A percentile compares a stretch with the other conserved stretches of the same genome.
These are phyloP conservation scores for Microstroma glucosiphilum DNA, from an alignment of 1,284 basidiomycete species.

Conservation along the genomic window DNA sequence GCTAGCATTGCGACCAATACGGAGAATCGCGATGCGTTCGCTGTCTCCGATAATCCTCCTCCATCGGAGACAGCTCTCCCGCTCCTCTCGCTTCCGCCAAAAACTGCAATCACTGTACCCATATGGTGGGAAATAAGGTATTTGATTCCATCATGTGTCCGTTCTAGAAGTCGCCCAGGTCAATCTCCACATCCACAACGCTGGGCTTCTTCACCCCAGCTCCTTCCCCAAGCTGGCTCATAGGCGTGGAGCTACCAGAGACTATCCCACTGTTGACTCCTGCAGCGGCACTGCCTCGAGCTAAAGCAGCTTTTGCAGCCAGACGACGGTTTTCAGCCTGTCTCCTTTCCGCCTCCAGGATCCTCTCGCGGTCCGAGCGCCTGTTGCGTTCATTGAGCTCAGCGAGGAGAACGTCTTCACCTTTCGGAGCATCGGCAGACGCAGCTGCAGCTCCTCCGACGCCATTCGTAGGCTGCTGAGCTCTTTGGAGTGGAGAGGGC, in stretches of 20 bases:
- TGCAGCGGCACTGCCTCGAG: background rate
- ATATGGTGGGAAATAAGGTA: no score
- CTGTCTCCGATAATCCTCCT: no score
- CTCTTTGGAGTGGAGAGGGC: background rate
- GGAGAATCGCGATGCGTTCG: no score
- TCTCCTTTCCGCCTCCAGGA: background rate
- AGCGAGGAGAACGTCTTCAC: background rate
- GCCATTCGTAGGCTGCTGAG: background rate
- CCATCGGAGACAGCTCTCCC: no score
- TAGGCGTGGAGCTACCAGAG: no score
- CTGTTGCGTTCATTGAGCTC: conserved; percentile 6
- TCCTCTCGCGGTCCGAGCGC: background rate
- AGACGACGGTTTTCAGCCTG: background rate
- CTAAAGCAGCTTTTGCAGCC: background rate
- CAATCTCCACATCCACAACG: background rate
- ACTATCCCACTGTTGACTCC: no score
- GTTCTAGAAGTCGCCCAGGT: background rate
- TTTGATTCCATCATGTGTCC: no score
- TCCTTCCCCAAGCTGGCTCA: background rate
- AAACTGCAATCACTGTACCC: no score
- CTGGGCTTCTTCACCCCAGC: background rate
- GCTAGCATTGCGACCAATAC: no score
- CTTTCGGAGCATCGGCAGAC: background rate
- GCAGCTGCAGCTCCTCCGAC: background rate
- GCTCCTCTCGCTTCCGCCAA: no score